phyloP scores from a whole-genome alignment of 768 basidiomycete species.

The Suillus subluteus region DNA sequence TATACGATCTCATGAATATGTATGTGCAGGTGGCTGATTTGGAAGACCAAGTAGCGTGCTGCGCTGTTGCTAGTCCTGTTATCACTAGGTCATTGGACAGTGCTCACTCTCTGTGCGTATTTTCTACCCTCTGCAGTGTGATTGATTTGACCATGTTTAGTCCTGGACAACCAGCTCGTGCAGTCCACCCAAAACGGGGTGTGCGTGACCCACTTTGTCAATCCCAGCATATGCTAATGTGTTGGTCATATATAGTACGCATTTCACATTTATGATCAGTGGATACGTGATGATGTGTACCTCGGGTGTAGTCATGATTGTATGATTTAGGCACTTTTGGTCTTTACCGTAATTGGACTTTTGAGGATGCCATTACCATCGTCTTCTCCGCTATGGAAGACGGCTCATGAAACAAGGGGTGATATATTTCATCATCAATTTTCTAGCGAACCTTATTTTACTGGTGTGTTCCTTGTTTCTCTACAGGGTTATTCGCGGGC shows the following conservation, averaged over 20 bases:
- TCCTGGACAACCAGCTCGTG: neutral
- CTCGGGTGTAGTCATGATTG: neutral
- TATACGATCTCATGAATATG: neutral
- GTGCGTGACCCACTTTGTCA: neutral
- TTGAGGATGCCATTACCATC: neutral
- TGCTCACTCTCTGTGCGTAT: neutral
- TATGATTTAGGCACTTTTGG: neutral
- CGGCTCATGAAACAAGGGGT: conserved; percentile 4
- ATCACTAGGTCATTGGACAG: conserved; percentile 1
- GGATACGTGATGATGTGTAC: neutral
- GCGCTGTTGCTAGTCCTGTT: neutral
- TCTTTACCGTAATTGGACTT: neutral
- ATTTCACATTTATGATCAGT: neutral
- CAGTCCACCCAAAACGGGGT: neutral
- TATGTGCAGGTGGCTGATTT: conserved; percentile 4
- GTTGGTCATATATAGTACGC: neutral
- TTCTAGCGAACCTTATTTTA: neutral
- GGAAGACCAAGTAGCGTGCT: neutral
- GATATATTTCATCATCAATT: neutral
- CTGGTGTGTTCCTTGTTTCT: neutral
- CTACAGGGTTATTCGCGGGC: neutral
- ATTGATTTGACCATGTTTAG: neutral
- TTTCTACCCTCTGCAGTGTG: too few species aligned
- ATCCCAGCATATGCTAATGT: neutral
- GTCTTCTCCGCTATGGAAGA: conserved; percentile 1